Evolutionary conservation across 139 green algal genomes (phyloP).

Genomic region (Yamagishiella unicocca): DNA sequence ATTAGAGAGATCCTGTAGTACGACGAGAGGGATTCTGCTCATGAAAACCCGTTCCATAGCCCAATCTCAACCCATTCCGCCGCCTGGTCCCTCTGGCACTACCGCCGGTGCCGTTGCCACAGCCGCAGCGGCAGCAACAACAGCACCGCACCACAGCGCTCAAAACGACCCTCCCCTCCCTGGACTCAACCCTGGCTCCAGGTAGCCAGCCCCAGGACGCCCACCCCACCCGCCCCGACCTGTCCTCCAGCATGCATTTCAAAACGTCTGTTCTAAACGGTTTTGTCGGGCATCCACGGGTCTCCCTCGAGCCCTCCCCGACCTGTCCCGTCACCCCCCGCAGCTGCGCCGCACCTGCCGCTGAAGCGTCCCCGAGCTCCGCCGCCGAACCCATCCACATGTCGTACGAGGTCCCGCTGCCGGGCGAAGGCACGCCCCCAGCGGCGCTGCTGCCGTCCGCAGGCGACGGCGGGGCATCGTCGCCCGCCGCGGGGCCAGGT

Average conservation of each 20-base stretch:
- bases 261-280: no score
- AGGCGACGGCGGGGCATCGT: not conserved
- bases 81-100: not conserved
- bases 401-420: not conserved
- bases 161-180: not conserved
- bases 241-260: no score
- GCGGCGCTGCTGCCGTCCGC: not conserved
- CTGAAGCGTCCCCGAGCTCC: slow-evolving; percentile 1
- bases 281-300: no score
- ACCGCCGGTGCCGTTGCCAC: no score
- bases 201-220: not conserved
- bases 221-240: no score
- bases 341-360: not conserved
- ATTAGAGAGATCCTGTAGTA: no score
- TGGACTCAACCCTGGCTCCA: not conserved
- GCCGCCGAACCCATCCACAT: not conserved
- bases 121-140: not conserved
- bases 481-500: not conserved
- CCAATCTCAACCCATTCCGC: no score
- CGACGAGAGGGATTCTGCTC: no score
- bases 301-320: no score
- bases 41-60: no score
- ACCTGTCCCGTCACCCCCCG: not conserved
- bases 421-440: no score
- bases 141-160: not conserved